Percentiles rank a stretch among this genome's conserved stretches.
Conservation (phyloP, 2,329 filamentous ascomycete species). For the Claviceps humidiphila region DNA sequence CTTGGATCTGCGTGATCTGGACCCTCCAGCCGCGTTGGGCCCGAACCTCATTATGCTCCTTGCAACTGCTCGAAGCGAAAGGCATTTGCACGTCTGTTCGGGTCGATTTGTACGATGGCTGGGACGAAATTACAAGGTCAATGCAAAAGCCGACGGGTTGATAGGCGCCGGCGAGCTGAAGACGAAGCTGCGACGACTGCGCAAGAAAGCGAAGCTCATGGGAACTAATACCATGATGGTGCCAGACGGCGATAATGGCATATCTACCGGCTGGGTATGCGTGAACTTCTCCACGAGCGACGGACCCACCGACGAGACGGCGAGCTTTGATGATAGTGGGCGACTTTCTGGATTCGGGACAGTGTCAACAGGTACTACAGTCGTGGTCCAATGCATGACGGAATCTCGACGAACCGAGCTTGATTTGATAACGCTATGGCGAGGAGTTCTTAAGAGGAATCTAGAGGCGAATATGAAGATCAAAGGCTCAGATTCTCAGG, state of each 20-base stretch:
- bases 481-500: constrained; percentile 13
- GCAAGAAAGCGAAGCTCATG: constrained; percentile 68
- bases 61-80: constrained; percentile 80
- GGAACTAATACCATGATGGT: constrained; percentile 56
- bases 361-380: constrained; percentile 32
- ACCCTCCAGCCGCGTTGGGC: constrained; percentile 78
- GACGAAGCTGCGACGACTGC: constrained; percentile 67
- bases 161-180: constrained; percentile 86
- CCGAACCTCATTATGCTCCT: constrained; percentile 86
- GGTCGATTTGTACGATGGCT: constrained; percentile 85
- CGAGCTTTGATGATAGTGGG: constrained; percentile 33
- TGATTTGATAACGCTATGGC: constrained; percentile 40
- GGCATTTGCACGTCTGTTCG: constrained; percentile 82
- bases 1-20: constrained; percentile 69
- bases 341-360: constrained; percentile 67
- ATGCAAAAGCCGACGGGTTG: constrained; percentile 72
- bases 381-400: constrained; percentile 46
- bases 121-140: constrained; percentile 55
- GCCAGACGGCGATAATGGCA: constrained; percentile 63
- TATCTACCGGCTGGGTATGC: constrained; percentile 91
- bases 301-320: constrained; percentile 32
- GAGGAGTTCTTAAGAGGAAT: constrained; percentile 23
- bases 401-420: constrained; percentile 38
- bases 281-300: constrained; percentile 70
- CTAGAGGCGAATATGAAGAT: constrained; percentile 18